phyloP scores from a whole-genome alignment of 2,329 filamentous ascomycete genomes.

The Erysiphe neolycopersici region DNA sequence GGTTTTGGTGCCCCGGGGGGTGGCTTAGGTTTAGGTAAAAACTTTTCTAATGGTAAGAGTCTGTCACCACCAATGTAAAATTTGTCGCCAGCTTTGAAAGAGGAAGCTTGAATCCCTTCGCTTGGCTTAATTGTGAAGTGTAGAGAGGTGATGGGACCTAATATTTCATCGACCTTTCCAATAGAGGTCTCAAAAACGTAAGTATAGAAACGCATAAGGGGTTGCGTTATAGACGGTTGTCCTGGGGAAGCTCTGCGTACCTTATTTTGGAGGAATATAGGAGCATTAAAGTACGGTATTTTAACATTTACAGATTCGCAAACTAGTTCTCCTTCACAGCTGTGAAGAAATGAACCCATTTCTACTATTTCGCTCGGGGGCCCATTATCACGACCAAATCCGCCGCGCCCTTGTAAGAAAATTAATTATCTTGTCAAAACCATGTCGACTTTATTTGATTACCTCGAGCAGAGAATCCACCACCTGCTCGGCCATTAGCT shows the following conservation, averaged over 20 bases:
- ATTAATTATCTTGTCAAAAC: background rate
- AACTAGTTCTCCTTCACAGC: constrained; percentile 92
- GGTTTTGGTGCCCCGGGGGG: constrained; percentile 38
- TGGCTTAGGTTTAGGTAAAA: constrained; percentile 80
- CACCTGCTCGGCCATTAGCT: constrained; percentile 22
- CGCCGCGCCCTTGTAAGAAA: constrained; percentile 26
- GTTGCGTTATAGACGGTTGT: background rate
- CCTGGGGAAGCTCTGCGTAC: constrained; percentile 17
- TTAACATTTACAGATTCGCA: constrained; percentile 89
- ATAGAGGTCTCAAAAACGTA: constrained; percentile 35
- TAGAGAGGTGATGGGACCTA: constrained; percentile 91
- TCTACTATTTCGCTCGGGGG: constrained; percentile 41
- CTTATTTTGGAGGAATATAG: constrained; percentile 98
- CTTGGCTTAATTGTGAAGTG: constrained; percentile 96
- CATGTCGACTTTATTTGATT: constrained; percentile 1
- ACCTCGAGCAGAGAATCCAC: constrained; percentile 21
- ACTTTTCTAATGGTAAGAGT: constrained; percentile 80
- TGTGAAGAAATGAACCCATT: constrained; percentile 84
- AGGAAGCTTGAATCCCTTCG: constrained; percentile 82
- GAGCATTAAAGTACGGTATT: constrained; percentile 96
- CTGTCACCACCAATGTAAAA: constrained; percentile 93
- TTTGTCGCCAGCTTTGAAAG: constrained; percentile 91
- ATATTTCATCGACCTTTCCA: constrained; percentile 93
- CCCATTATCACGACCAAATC: constrained; percentile 32
- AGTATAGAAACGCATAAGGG: background rate